Percentiles rank a stretch among this genome's conserved stretches.
Conservation (phyloP, 192 early-diverging fungal genomes). For the Umbelopsis vinacea region DNA sequence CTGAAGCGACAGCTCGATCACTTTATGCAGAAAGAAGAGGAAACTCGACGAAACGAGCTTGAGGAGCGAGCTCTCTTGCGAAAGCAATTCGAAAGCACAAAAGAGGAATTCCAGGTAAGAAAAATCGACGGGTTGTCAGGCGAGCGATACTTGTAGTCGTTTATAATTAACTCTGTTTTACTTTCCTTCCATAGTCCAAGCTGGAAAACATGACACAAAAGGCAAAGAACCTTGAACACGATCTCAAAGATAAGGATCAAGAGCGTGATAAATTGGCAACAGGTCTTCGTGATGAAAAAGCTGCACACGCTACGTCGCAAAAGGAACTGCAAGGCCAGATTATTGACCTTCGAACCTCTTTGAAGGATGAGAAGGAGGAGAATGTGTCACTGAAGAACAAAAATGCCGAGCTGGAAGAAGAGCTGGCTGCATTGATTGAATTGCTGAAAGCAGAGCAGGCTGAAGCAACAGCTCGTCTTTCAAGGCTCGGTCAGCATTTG, state of each 20-base stretch:
- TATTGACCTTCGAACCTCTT: not conserved
- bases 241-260: not conserved
- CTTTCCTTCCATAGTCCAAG: not conserved
- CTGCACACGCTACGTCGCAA: not conserved
- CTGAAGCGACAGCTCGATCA: conserved; percentile 2
- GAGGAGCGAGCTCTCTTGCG: conserved; percentile 10
- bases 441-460: not conserved
- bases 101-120: conserved; percentile 9
- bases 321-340: conserved; percentile 6
- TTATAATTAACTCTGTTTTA: too few species aligned
- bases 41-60: not conserved
- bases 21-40: conserved; percentile 10
- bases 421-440: conserved; percentile 3
- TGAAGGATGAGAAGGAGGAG: not conserved
- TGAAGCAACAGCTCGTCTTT: conserved; percentile 10
- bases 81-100: conserved; percentile 12
- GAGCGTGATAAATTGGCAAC: not conserved
- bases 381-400: not conserved
- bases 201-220: conserved; percentile 17
- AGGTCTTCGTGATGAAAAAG: not conserved
- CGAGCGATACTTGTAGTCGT: too few species aligned
- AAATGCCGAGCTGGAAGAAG: conserved; percentile 6
- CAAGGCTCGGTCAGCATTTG: conserved; percentile 4
- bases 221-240: conserved; percentile 19
- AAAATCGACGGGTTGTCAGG: too few species aligned